phyloP scores from a whole-genome alignment of 2,329 filamentous ascomycete genomes.

The Didymella pomorum region DNA sequence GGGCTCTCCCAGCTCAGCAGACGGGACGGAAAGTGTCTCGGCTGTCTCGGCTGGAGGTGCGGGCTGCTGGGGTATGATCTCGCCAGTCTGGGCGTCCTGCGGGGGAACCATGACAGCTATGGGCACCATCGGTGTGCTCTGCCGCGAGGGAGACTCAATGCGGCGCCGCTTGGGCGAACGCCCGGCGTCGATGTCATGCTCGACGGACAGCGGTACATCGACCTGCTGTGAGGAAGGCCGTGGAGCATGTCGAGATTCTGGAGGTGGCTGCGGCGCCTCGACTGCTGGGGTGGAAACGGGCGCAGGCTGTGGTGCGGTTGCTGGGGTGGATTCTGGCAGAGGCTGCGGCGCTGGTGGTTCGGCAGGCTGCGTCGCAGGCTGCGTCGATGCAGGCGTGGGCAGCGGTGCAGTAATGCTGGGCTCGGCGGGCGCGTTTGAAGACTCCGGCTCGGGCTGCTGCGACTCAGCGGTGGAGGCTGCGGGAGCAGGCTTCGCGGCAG shows the following conservation, averaged over 20 bases:
- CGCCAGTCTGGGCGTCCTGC: background rate
- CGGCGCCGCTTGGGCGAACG: conserved; percentile 36
- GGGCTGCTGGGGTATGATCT: background rate
- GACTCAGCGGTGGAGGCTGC: too few species aligned
- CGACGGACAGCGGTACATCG: conserved; percentile 2
- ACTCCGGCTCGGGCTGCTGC: conserved; percentile 7
- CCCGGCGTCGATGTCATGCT: conserved; percentile 20
- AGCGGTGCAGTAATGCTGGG: conserved; percentile 23
- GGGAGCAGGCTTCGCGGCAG: conserved; percentile 8
- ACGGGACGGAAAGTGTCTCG: background rate
- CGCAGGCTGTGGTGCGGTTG: conserved; percentile 11
- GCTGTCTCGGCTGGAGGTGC: background rate
- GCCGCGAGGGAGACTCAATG: conserved; percentile 22
- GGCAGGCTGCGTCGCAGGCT: conserved; percentile 8
- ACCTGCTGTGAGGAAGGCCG: background rate
- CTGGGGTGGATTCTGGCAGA: background rate
- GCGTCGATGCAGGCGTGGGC: conserved; percentile 38
- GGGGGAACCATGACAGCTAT: conserved; percentile 15
- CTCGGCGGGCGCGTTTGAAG: conserved; percentile 1
- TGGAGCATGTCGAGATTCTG: background rate
- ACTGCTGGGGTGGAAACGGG: background rate
- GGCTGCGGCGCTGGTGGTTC: too few species aligned
- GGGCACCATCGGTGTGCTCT: conserved; percentile 7
- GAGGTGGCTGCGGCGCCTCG: conserved; percentile 1
- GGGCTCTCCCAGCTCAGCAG: background rate